Evolutionary conservation across 768 basidiomycete genomes (phyloP).

Genomic region (Mycena sanguinolenta): DNA sequence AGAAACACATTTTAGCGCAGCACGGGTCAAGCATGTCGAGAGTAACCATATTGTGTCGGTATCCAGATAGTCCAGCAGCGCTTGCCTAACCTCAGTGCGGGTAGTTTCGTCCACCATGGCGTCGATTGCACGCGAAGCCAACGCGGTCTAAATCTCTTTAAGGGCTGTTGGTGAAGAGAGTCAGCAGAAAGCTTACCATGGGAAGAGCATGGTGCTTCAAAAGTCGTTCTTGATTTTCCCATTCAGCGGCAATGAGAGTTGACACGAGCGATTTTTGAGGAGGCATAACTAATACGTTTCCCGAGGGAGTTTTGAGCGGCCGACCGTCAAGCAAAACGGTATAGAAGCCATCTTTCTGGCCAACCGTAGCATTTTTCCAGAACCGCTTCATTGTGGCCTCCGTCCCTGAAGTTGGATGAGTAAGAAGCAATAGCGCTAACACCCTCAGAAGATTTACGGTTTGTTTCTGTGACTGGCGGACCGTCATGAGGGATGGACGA

Average conservation of each 20-base stretch:
- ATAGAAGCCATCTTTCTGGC: constrained; percentile 64
- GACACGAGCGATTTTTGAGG: constrained; percentile 79
- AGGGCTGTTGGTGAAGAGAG: not conserved
- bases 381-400: constrained; percentile 91
- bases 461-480: constrained; percentile 69
- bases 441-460: constrained; percentile 60
- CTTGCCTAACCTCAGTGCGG: constrained; percentile 72
- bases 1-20: constrained; percentile 14
- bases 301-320: constrained; percentile 89
- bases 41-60: constrained; percentile 93
- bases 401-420: constrained; percentile 67
- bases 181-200: constrained; percentile 67
- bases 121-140: constrained; percentile 93
- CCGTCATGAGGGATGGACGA: constrained; percentile 54
- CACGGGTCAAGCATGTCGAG: not conserved
- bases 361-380: constrained; percentile 93
- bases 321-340: constrained; percentile 85
- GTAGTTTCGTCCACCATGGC: constrained; percentile 69
- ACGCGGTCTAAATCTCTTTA: constrained; percentile 75
- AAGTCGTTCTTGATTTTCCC: constrained; percentile 91
- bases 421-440: not conserved
- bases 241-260: constrained; percentile 91
- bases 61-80: constrained; percentile 87
- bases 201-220: constrained; percentile 93
- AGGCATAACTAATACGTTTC: constrained; percentile 82